Percentiles rank a stretch among this genome's conserved stretches.
phyloP scores from a whole-genome alignment of 352 stramenopile species.

The Pythium dissotocum region DNA sequence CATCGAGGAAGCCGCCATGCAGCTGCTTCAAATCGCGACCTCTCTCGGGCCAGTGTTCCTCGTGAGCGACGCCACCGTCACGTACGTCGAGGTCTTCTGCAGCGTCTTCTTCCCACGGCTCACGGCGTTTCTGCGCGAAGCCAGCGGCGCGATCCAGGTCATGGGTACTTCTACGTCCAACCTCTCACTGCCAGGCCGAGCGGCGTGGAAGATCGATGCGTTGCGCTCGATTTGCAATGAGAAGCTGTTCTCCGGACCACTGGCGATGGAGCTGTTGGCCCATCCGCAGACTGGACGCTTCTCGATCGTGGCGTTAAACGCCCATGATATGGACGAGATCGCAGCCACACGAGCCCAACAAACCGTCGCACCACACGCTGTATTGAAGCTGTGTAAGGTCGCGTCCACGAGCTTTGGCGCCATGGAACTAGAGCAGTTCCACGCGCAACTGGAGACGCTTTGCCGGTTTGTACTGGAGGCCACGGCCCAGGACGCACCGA shows the following conservation, averaged over 20 bases:
- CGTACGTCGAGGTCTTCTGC: constrained; percentile 25
- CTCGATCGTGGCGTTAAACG: constrained; percentile 18
- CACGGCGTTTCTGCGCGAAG: constrained; percentile 18
- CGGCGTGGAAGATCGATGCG: constrained; percentile 18
- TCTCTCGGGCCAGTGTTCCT: constrained; percentile 24
- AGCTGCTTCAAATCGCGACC: constrained; percentile 21
- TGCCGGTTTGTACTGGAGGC: constrained; percentile 33
- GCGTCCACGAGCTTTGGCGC: constrained; percentile 18
- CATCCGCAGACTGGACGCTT: constrained; percentile 23
- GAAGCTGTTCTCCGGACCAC: constrained; percentile 18
- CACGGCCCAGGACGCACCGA: constrained; percentile 22
- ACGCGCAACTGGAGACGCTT: constrained; percentile 36
- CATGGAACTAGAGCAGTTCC: constrained; percentile 36
- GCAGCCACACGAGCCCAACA: constrained; percentile 13
- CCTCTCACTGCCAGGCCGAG: constrained; percentile 16
- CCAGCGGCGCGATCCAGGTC: constrained; percentile 17
- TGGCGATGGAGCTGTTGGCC: constrained; percentile 18
- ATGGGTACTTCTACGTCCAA: constrained; percentile 5
- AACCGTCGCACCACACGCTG: constrained; percentile 19
- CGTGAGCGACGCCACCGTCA: constrained; percentile 23
- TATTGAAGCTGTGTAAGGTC: constrained; percentile 26
- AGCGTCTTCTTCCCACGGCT: constrained; percentile 25
- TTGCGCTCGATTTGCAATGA: constrained; percentile 18
- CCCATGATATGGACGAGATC: constrained; percentile 24
- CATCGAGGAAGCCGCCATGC: constrained; percentile 20